Evolutionary conservation across 805 yeast genomes (phyloP), one percentile per base, ranked within the genome.

Genomic region (Nakazawaea anatomiae): DNA sequence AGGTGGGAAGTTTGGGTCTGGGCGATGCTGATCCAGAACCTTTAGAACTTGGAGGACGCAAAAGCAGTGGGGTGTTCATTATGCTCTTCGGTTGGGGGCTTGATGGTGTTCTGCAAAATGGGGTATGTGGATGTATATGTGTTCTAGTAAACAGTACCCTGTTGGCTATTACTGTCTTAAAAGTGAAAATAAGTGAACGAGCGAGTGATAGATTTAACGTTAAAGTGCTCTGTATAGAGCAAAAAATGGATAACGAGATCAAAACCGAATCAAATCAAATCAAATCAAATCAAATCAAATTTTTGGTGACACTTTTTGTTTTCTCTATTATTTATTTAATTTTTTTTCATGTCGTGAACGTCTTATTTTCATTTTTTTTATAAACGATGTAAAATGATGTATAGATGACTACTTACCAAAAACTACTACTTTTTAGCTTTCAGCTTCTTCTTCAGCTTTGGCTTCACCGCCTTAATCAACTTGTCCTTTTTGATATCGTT

Each of bases 401-500:
- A 18, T 18, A 18, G 25, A 32, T 11, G 29, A 18, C 5, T 18
- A 14, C 18, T 34, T 18, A 34, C 40, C 31, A 12, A 14, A 27
- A 12, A 35, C 29, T 18, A 35, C 25, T 36, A 27, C 40, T 32
- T 29, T 30, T 39, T 55, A 45, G 54, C 44, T 49, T 46, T 30
- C 44, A 36, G 36, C 35, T 46, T 44, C 54, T 54, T 58, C 38
- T 57, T 58, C 18, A 52, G 66, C 57, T 68, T 72, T 18, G 77
- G 72, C 57, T 73, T 71, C 42, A 69, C 71, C 54, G 65, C 73
- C 63, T 82, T 83, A 60, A 85, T 81, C 57, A 83, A 74, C 61
- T 78, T 81, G 60, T 84, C 89, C 70, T 80, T 83, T 57, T 76
- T 74, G 18, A 76, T 60, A 55, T 80, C 87, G n/a, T 68, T 75